Evolutionary conservation across 2,329 filamentous ascomycete genomes (phyloP).

Genomic region (Pseudogymnoascus sp.): DNA sequence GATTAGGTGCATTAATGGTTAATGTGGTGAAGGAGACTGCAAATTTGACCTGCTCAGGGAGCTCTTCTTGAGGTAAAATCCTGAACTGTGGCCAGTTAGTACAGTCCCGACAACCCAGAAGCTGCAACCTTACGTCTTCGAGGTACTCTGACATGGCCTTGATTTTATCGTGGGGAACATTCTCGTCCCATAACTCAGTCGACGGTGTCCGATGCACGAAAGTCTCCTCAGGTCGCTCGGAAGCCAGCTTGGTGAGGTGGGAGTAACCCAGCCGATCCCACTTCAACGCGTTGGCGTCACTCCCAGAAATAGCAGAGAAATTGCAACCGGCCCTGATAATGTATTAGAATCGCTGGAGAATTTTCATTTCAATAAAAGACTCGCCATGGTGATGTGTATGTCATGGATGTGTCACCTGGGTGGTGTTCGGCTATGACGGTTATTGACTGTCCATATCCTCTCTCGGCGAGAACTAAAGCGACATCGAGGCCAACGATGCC

Average conservation of each 20-base stretch:
- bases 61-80: constrained; percentile 22
- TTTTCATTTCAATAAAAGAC: neutral
- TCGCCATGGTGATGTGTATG: constrained; percentile 37
- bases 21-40: constrained; percentile 31
- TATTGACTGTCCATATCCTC: constrained; percentile 28
- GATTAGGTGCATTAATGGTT: constrained; percentile 32
- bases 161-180: constrained; percentile 33
- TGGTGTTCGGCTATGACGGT: constrained; percentile 35
- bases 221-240: constrained; percentile 24
- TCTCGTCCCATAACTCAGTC: constrained; percentile 34
- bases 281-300: constrained; percentile 32
- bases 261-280: constrained; percentile 36
- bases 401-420: constrained; percentile 32
- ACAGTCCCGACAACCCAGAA: no score
- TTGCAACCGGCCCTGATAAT: constrained; percentile 34
- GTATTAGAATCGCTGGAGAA: neutral
- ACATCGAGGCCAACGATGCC: constrained; percentile 35
- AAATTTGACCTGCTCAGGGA: constrained; percentile 28
- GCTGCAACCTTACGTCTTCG: constrained; percentile 28
- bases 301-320: constrained; percentile 37
- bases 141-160: constrained; percentile 34
- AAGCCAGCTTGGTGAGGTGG: constrained; percentile 30
- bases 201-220: constrained; percentile 33
- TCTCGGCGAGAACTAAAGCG: constrained; percentile 29
- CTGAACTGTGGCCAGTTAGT: constrained; percentile 22